These are phyloP conservation scores for Candida dendrica DNA, from an alignment of 805 yeast genomes.

Conservation along the genomic window DNA sequence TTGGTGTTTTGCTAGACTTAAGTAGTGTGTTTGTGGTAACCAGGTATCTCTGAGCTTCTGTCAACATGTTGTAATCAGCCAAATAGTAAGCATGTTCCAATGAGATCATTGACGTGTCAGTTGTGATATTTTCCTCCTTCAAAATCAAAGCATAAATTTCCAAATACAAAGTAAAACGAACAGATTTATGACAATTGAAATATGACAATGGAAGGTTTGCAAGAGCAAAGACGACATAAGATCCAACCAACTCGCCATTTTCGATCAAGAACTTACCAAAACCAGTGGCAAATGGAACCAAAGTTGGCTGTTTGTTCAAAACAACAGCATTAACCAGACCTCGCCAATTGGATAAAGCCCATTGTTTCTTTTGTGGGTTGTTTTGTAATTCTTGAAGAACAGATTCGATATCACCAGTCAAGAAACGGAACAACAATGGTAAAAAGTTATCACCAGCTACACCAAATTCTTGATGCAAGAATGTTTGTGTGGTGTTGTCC, in stretches of 20 bases:
- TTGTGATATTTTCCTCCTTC: constrained; percentile 17
- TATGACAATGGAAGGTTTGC: constrained; percentile 38
- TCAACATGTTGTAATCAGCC: constrained; percentile 56
- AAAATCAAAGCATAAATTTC: constrained; percentile 17
- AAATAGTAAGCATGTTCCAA: constrained; percentile 60
- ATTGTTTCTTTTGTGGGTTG: constrained; percentile 32
- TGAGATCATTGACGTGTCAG: constrained; percentile 51
- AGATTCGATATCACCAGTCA: constrained; percentile 51
- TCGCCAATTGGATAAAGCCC: constrained; percentile 48
- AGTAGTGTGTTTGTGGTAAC: constrained; percentile 40
- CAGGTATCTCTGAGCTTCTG: constrained; percentile 56
- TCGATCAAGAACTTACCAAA: constrained; percentile 42
- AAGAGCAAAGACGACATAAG: constrained; percentile 38
- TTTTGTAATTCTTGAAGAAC: constrained; percentile 43
- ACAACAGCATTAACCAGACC: constrained; percentile 36
- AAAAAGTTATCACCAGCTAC: constrained; percentile 36
- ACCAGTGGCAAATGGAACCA: constrained; percentile 36
- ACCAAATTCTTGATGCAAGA: constrained; percentile 40
- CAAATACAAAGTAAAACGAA: constrained; percentile 23
- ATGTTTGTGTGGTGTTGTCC: constrained; percentile 50
- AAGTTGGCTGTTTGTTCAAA: constrained; percentile 26
- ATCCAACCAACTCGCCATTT: constrained; percentile 26
- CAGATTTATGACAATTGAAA: constrained; percentile 6
- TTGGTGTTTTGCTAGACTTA: constrained; percentile 31
- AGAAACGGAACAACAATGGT: constrained; percentile 53